These are phyloP conservation scores for Microbotryum violaceum DNA, from an alignment of 1,284 basidiomycete genomes.

Conservation along the genomic window DNA sequence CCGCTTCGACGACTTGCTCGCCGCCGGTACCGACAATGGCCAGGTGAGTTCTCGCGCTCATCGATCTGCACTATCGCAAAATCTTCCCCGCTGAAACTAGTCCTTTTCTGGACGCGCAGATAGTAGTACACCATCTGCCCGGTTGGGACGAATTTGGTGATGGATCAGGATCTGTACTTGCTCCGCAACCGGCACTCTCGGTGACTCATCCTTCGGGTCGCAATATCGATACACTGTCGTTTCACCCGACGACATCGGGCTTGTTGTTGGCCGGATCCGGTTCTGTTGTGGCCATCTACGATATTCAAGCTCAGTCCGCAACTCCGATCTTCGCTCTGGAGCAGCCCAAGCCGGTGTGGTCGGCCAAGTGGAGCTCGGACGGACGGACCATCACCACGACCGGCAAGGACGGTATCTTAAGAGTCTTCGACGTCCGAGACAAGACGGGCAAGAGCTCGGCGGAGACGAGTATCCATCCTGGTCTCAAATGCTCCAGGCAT, in stretches of 20 bases:
- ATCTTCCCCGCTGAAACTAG: not conserved
- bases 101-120: not conserved
- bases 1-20: slow-evolving; percentile 31
- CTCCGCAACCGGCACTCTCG: not conserved
- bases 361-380: slow-evolving; percentile 40
- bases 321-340: slow-evolving; percentile 28
- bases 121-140: slow-evolving; percentile 16
- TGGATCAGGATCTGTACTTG: not conserved
- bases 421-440: slow-evolving; percentile 40
- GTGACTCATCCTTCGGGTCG: slow-evolving; percentile 5
- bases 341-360: slow-evolving; percentile 39
- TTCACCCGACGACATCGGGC: slow-evolving; percentile 43
- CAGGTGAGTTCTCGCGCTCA: slow-evolving; percentile 8
- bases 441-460: not conserved
- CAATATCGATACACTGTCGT: slow-evolving; percentile 38
- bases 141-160: not conserved
- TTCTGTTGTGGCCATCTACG: slow-evolving; percentile 38
- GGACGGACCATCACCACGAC: slow-evolving; percentile 39
- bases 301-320: slow-evolving; percentile 31
- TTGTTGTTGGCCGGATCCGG: slow-evolving; percentile 37
- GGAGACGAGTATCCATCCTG: slow-evolving; percentile 14
- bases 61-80: not conserved
- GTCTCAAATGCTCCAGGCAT: slow-evolving; percentile 32
- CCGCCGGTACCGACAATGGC: slow-evolving; percentile 28
- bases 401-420: slow-evolving; percentile 39